Conservation (phyloP, 2,329 filamentous ascomycete genomes). For the Fusarium longipes region DNA sequence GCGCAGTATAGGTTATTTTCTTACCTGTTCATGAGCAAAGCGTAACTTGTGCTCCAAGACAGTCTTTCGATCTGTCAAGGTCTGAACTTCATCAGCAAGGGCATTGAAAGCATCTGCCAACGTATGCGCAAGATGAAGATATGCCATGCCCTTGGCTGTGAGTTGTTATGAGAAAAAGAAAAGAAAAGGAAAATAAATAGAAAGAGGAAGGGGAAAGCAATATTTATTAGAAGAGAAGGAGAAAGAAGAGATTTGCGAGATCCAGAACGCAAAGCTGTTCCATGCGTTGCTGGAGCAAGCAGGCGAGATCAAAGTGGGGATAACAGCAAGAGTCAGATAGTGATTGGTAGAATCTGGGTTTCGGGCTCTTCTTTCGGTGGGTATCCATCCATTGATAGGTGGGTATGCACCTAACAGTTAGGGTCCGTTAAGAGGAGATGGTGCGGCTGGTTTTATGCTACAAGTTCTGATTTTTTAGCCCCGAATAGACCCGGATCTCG, state of each 20-base stretch:
- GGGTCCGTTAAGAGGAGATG: slow-evolving; percentile 1
- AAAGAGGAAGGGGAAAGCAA: slow-evolving; percentile 11
- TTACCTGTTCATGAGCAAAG: slow-evolving; percentile 74
- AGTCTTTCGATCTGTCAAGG: slow-evolving; percentile 70
- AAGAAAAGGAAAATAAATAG: slow-evolving; percentile 13
- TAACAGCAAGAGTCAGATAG: not conserved
- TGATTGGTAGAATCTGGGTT: not conserved
- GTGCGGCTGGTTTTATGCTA: not conserved
- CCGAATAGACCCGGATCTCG: slow-evolving; percentile 21
- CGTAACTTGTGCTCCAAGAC: slow-evolving; percentile 74
- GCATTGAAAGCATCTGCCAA: slow-evolving; percentile 73
- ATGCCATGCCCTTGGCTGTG: slow-evolving; percentile 51
- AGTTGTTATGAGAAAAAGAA: slow-evolving; percentile 14
- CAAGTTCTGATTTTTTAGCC: not conserved
- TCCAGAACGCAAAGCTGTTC: slow-evolving; percentile 26
- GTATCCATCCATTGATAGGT: slow-evolving; percentile 1
- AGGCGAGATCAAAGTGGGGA: slow-evolving; percentile 34
- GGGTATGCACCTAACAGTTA: slow-evolving; percentile 15
- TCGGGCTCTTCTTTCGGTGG: slow-evolving; percentile 26
- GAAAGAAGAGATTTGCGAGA: slow-evolving; percentile 40
- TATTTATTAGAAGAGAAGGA: slow-evolving; percentile 32
- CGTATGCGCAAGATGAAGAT: slow-evolving; percentile 61
- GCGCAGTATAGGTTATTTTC: slow-evolving; percentile 37
- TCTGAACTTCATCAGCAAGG: slow-evolving; percentile 73
- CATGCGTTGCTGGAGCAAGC: slow-evolving; percentile 34